These are phyloP conservation scores for Berberis vulgaris DNA, from an alignment of 164 flowering plant genomes.

Conservation along the genomic window DNA sequence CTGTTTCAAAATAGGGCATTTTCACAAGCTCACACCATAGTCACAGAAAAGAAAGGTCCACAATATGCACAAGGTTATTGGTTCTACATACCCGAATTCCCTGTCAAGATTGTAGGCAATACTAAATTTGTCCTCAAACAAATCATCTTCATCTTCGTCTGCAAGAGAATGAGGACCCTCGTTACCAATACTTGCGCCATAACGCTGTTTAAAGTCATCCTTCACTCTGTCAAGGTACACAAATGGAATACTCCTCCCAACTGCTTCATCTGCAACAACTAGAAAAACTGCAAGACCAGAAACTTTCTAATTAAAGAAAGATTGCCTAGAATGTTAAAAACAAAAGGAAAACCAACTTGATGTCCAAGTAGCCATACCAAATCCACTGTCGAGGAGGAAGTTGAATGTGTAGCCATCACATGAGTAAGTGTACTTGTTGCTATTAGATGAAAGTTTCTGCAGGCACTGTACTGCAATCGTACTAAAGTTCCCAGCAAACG, in stretches of 20 bases:
- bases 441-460: constrained; percentile 78
- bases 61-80: neutral
- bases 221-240: constrained; percentile 93
- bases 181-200: constrained; percentile 56
- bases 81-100: constrained; percentile 75
- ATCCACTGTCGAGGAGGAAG: constrained; percentile 75
- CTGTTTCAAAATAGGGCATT: constrained; percentile 23
- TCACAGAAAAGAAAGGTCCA: neutral
- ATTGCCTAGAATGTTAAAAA: neutral
- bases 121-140: constrained; percentile 87
- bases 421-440: constrained; percentile 86
- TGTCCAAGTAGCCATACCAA: constrained; percentile 34
- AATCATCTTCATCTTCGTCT: constrained; percentile 71
- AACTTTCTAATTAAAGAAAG: neutral
- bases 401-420: constrained; percentile 94
- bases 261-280: constrained; percentile 87
- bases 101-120: constrained; percentile 96
- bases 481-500: constrained; percentile 86
- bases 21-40: neutral
- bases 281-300: constrained; percentile 60
- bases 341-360: neutral
- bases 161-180: constrained; percentile 78
- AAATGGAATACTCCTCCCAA: constrained; percentile 80
- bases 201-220: constrained; percentile 83
- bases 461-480: constrained; percentile 95